phyloP scores from a whole-genome alignment of 1,284 basidiomycete genomes.

The Rhodofomes roseus region DNA sequence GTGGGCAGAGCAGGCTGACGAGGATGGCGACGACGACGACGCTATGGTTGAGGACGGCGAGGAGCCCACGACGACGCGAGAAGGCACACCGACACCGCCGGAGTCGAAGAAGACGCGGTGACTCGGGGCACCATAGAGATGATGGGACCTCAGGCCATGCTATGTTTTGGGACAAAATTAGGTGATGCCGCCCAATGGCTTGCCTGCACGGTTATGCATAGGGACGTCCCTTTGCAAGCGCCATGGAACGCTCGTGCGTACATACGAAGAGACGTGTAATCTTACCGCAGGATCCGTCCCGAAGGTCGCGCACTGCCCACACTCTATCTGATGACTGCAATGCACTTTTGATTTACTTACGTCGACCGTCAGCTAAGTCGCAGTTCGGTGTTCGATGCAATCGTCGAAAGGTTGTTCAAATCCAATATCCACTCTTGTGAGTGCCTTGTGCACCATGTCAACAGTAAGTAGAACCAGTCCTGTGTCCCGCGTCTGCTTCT shows the following conservation, averaged over 20 bases:
- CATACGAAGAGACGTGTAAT: background rate
- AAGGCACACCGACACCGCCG: constrained; percentile 3
- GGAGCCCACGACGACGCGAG: constrained; percentile 7
- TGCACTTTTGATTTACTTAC: no score
- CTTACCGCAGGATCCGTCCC: background rate
- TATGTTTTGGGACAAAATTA: background rate
- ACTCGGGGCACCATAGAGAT: no score
- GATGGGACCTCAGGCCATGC: background rate
- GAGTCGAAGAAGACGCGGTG: constrained; percentile 1
- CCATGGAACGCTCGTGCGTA: background rate
- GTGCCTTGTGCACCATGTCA: no score
- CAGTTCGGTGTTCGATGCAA: no score
- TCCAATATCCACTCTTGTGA: no score
- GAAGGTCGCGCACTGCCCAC: background rate
- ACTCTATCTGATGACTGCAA: no score
- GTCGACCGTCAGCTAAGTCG: no score
- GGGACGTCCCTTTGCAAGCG: background rate
- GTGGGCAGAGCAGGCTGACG: constrained; percentile 71
- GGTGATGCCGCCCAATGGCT: background rate
- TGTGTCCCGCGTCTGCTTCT: no score
- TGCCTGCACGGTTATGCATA: background rate
- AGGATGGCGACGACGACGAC: constrained; percentile 26
- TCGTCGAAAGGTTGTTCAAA: no score
- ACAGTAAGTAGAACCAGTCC: no score
- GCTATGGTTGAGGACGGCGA: constrained; percentile 11